A percentile compares a stretch with the other conserved stretches of the same genome.
Conservation (phyloP, 768 basidiomycete species). For the Hydnomerulius pinastri region DNA sequence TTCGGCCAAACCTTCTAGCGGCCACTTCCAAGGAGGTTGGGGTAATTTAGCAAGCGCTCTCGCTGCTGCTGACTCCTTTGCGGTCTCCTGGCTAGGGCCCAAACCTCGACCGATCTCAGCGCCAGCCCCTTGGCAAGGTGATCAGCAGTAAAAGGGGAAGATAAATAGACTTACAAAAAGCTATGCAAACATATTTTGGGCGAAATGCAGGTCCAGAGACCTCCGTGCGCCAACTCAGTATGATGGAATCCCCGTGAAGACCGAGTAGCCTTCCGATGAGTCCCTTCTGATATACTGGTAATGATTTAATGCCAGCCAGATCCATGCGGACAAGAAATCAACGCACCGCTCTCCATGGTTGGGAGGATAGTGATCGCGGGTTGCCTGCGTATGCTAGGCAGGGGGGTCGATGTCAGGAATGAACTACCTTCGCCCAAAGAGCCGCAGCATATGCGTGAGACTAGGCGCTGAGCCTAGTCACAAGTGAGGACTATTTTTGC, state of each 20-base stretch:
- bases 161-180: constrained; percentile 2
- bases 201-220: constrained; percentile 5
- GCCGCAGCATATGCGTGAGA: too few species aligned
- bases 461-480: too few species aligned
- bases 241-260: not conserved
- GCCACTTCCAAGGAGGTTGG: not conserved
- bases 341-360: too few species aligned
- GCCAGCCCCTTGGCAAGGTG: constrained; percentile 7
- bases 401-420: too few species aligned
- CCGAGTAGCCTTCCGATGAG: not conserved
- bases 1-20: too few species aligned
- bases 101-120: constrained; percentile 9
- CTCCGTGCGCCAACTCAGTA: constrained; percentile 4
- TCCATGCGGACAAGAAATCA: too few species aligned
- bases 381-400: too few species aligned
- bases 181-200: constrained; percentile 7
- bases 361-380: too few species aligned
- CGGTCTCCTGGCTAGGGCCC: constrained; percentile 8
- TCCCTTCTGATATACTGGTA: constrained; percentile 6
- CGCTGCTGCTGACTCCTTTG: constrained; percentile 15
- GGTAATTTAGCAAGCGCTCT: constrained; percentile 11
- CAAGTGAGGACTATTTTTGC: too few species aligned
- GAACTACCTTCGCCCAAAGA: too few species aligned
- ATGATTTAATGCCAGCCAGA: not conserved
- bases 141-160: not conserved